Conservation (phyloP, 805 yeast species). For the Ogataea salicorniae region DNA sequence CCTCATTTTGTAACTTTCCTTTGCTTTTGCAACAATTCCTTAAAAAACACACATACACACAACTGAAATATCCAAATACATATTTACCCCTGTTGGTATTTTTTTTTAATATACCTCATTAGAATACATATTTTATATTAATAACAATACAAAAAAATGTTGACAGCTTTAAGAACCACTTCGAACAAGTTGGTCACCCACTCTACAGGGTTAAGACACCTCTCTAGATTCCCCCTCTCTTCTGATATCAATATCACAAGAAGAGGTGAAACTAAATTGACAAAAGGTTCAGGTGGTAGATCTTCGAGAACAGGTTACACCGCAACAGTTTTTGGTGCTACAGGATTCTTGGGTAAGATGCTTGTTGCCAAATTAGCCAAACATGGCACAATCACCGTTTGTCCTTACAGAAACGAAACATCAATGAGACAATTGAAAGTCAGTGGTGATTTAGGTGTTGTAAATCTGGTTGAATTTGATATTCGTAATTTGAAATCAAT, state of each 20-base stretch:
- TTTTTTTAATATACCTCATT: too few species aligned
- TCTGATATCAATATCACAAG: conserved; percentile 68
- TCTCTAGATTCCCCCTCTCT: conserved; percentile 33
- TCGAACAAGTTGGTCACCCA: too few species aligned
- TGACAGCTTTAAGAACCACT: too few species aligned
- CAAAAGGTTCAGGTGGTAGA: conserved; percentile 76
- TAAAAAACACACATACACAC: neutral
- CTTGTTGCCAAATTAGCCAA: conserved; percentile 68
- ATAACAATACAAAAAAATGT: too few species aligned
- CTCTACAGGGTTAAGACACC: conserved; percentile 9
- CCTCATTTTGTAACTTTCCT: neutral
- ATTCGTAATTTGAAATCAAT: conserved; percentile 71
- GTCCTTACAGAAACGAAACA: conserved; percentile 79
- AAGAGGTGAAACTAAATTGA: conserved; percentile 65
- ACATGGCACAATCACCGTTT: conserved; percentile 73
- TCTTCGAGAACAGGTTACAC: conserved; percentile 85
- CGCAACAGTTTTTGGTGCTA: conserved; percentile 82
- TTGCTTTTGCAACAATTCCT: neutral
- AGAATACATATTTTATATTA: too few species aligned
- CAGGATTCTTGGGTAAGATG: conserved; percentile 74
- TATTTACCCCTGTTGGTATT: too few species aligned
- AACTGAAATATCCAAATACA: too few species aligned
- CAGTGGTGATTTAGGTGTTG: conserved; percentile 83
- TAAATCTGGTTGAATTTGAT: conserved; percentile 78
- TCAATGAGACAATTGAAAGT: conserved; percentile 74